Evolutionary conservation across 495 filamentous ascomycete species (phyloP).

Genomic region (Aspergillus bridgeri): DNA sequence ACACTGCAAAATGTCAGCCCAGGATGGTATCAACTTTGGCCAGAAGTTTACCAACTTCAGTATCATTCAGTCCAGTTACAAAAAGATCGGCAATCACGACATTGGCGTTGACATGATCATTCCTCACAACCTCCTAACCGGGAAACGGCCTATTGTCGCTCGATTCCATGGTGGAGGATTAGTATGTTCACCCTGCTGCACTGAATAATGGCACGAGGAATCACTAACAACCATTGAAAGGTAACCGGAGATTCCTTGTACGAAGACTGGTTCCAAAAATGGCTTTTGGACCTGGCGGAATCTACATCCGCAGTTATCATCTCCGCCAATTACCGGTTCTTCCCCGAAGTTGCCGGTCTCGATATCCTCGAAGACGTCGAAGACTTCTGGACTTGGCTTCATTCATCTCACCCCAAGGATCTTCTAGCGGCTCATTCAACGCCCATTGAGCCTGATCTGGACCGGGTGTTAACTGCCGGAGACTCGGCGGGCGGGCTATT

Average conservation of each 20-base stretch:
- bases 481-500: constrained; percentile 21
- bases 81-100: constrained; percentile 12
- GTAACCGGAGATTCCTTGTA: constrained; percentile 19
- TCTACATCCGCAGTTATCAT: constrained; percentile 30
- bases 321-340: constrained; percentile 42
- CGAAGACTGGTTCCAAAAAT: constrained; percentile 17
- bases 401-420: constrained; percentile 5
- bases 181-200: constrained; percentile 3
- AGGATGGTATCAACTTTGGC: background rate
- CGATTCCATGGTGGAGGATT: constrained; percentile 22
- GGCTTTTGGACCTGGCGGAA: constrained; percentile 18
- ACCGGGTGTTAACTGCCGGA: constrained; percentile 14
- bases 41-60: background rate
- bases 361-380: constrained; percentile 40
- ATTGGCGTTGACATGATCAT: constrained; percentile 21
- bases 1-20: background rate
- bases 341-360: constrained; percentile 41
- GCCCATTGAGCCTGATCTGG: constrained; percentile 14
- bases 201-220: background rate
- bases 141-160: constrained; percentile 16
- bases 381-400: constrained; percentile 47
- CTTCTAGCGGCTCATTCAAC: constrained; percentile 6
- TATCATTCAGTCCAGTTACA: constrained; percentile 18
- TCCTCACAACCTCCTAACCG: constrained; percentile 6
- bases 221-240: constrained; percentile 1